Conservation (phyloP, 2,329 filamentous ascomycete genomes). For the Onygenales sp. region DNA sequence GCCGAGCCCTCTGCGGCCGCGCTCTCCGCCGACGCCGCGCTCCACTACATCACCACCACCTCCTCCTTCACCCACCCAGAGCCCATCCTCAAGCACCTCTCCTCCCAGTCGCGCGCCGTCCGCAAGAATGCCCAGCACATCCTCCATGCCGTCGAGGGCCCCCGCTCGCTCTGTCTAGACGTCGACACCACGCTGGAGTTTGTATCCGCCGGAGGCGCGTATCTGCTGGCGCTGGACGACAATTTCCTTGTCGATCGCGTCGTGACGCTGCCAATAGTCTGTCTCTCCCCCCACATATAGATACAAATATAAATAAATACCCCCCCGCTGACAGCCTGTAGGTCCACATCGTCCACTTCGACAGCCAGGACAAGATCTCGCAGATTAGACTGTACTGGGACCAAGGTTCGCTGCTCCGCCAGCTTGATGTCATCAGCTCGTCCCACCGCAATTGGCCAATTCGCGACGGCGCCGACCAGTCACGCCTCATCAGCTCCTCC, state of each 20-base stretch:
- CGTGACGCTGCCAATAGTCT: constrained; percentile 71
- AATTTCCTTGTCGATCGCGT: constrained; percentile 82
- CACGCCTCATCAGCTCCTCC: constrained; percentile 59
- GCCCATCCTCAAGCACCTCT: constrained; percentile 75
- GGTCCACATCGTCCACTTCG: constrained; percentile 84
- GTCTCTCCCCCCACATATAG: constrained; percentile 26
- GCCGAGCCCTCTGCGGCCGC: constrained; percentile 54
- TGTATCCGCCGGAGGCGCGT: constrained; percentile 67
- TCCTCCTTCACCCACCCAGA: constrained; percentile 61
- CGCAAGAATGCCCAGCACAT: constrained; percentile 75
- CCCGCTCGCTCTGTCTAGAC: constrained; percentile 62
- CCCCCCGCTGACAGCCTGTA: constrained; percentile 25
- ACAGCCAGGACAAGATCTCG: constrained; percentile 64
- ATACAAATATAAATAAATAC: not conserved
- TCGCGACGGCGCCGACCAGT: constrained; percentile 74
- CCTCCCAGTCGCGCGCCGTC: constrained; percentile 59
- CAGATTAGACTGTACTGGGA: constrained; percentile 93
- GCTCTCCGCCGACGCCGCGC: constrained; percentile 56
- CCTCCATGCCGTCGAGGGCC: constrained; percentile 63
- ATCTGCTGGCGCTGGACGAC: constrained; percentile 82
- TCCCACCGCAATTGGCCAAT: constrained; percentile 93
- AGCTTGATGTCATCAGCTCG: constrained; percentile 86
- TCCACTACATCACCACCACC: constrained; percentile 86
- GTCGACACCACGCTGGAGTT: constrained; percentile 79
- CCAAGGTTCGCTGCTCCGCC: constrained; percentile 83